Conservation (phyloP, 192 early-diverging fungal species). For the Coemansia sp. region DNA sequence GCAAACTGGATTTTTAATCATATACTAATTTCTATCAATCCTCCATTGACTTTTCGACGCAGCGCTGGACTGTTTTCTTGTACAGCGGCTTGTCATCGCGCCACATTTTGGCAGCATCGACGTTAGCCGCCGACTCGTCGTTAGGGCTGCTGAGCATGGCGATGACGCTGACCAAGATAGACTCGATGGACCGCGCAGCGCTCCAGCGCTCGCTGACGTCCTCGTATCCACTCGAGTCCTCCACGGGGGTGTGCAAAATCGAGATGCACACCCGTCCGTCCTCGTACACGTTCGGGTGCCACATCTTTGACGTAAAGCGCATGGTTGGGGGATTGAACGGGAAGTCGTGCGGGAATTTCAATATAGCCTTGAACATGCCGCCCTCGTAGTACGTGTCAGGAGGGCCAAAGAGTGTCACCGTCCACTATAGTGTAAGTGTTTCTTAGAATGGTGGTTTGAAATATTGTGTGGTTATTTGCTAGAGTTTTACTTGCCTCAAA, state of each 20-base stretch:
- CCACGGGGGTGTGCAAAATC: constrained; percentile 84
- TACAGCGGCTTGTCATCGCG: constrained; percentile 68
- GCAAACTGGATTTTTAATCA: neutral
- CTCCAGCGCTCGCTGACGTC: constrained; percentile 87
- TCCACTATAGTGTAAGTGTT: constrained; percentile 61
- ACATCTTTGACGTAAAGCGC: constrained; percentile 82
- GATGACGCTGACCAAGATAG: constrained; percentile 86
- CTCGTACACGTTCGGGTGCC: constrained; percentile 92
- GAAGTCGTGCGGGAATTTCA: constrained; percentile 74
- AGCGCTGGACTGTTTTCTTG: constrained; percentile 73
- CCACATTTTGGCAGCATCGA: constrained; percentile 91
- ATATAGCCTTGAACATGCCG: constrained; percentile 87
- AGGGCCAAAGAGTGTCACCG: constrained; percentile 88
- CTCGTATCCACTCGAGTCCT: constrained; percentile 92
- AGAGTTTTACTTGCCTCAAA: constrained; percentile 66
- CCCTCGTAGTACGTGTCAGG: constrained; percentile 88
- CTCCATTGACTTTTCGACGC: constrained; percentile 35
- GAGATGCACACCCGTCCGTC: constrained; percentile 94
- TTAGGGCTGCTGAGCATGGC: constrained; percentile 92
- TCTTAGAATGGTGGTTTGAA: neutral
- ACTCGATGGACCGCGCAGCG: constrained; percentile 94
- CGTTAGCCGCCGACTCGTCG: constrained; percentile 92
- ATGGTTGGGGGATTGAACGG: constrained; percentile 88
- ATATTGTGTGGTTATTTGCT: neutral
- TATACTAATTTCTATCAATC: constrained; percentile 1